A percentile compares a stretch with the other conserved stretches of the same genome.
These are phyloP conservation scores for Brassica carinata DNA, from an alignment of 345 rosid genomes.

Conservation along the genomic window DNA sequence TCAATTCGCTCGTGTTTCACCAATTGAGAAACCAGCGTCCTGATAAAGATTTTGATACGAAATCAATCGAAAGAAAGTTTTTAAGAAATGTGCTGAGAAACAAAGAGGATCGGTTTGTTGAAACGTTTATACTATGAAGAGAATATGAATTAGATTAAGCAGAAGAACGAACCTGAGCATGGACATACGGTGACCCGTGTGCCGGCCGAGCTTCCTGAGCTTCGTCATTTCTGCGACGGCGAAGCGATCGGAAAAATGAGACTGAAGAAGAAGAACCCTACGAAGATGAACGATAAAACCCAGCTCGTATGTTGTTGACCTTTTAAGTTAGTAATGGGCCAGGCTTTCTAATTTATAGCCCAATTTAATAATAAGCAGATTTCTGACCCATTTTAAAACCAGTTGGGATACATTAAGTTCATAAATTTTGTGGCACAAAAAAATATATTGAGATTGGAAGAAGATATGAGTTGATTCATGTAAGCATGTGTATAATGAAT, in stretches of 20 bases:
- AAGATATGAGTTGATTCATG: too few species aligned
- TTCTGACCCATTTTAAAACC: background rate
- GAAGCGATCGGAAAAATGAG: constrained; percentile 12
- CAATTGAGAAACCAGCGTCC: constrained; percentile 96
- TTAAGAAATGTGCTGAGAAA: too few species aligned
- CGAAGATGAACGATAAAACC: constrained; percentile 17
- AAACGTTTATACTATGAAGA: too few species aligned
- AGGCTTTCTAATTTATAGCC: background rate
- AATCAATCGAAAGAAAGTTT: background rate
- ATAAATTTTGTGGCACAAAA: too few species aligned
- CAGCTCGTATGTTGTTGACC: constrained; percentile 18
- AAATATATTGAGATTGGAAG: too few species aligned
- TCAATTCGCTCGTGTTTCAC: constrained; percentile 93
- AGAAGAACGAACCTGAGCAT: constrained; percentile 61
- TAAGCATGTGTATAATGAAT: too few species aligned
- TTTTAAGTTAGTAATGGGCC: background rate
- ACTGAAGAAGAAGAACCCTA: constrained; percentile 8
- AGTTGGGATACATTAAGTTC: background rate
- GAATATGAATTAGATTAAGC: too few species aligned
- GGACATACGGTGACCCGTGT: constrained; percentile 77
- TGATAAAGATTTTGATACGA: constrained; percentile 16
- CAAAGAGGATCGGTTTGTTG: too few species aligned
- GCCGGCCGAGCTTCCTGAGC: constrained; percentile 85
- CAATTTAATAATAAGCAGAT: background rate
- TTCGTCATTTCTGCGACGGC: constrained; percentile 57